Percentiles rank a stretch among this genome's conserved stretches.
Evolutionary conservation across 169 alveolate species (phyloP).

Genomic region (Toxoplasma gondii): DNA sequence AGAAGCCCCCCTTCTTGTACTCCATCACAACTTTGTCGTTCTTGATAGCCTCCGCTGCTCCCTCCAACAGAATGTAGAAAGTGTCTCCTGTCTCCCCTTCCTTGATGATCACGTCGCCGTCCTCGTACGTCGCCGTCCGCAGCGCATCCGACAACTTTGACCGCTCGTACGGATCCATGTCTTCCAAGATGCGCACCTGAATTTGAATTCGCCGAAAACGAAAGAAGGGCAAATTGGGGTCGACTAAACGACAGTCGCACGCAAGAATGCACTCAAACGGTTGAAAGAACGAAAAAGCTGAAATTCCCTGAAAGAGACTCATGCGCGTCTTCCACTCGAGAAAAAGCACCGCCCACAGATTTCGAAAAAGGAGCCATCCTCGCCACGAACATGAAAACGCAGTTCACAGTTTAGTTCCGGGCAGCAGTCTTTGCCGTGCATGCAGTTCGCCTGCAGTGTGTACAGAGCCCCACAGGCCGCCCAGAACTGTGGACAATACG

Average conservation of each 20-base stretch:
- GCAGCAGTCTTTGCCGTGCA: too few species aligned
- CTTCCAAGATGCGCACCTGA: constrained; percentile 83
- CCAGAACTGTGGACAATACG: too few species aligned
- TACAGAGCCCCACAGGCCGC: too few species aligned
- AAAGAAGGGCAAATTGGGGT: neutral
- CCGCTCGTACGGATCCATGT: constrained; percentile 92
- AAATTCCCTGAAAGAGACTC: neutral
- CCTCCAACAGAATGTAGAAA: constrained; percentile 91
- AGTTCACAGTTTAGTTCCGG: too few species aligned
- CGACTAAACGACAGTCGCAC: neutral
- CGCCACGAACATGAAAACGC: too few species aligned
- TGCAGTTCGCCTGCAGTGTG: too few species aligned
- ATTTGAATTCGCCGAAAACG: neutral
- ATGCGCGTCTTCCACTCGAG: neutral
- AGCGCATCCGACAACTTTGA: constrained; percentile 90
- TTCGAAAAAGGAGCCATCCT: too few species aligned
- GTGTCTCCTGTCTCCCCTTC: constrained; percentile 94
- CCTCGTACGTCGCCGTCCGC: constrained; percentile 73
- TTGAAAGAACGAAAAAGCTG: neutral
- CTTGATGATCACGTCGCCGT: constrained; percentile 86
- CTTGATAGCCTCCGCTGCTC: constrained; percentile 91
- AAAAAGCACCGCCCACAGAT: neutral
- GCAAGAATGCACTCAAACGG: neutral
- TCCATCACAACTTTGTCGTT: constrained; percentile 75
- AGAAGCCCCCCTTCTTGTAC: constrained; percentile 87